Base-by-base conservation (phyloP, 108 stramenopile genomes). In the Cyclotella atomus region DNA sequence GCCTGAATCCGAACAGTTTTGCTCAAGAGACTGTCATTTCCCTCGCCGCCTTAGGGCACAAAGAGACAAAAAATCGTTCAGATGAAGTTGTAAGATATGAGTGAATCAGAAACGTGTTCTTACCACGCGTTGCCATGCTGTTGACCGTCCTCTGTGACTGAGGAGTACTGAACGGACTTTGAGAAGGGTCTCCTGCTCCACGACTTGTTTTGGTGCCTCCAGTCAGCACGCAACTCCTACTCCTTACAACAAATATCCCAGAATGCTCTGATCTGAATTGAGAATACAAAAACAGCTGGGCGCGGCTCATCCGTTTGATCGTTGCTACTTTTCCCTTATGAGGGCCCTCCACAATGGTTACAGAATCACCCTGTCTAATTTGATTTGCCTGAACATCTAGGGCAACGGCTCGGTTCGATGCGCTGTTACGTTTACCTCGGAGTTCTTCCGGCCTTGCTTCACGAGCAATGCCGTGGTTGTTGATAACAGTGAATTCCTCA, bases 401-500 rank as follows among this genome's bases (percentile, higher is more conserved):
- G 0, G 95, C 95, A 24, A 92, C 89, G 23, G 95, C 91, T 52
- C 90, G 86, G 50, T 82, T 84, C 12, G 95, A 94, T 17, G 71
- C 88, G 28, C 69, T 71, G 69, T 96, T 96, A 52, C 93, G 84
- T 71, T 94, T 96, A 41, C 95, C 95, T 52, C 92, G 87, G 59
- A 96, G 65, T 79, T 96, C 92, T 81, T 96, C 95, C 0, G 95
- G 95, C 23, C 90, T 75, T 38, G 89, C 91, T 69, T 94, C 92
- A 21, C 91, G 85, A 36, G 76, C 83, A 70, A 91, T 90, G 47
- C 95, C 95, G 50, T 92, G 91, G 45, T 94, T 92, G 79, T 96
- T 96, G 64, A 96, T 83, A 10, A 96, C 95, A 34, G 89, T 92
- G 68, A 96, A 96, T 67, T 96, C 95, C 65, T 96, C 95, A 14